Evolutionary conservation across 345 rosid species (phyloP).

Genomic region (Turritis glabra): DNA sequence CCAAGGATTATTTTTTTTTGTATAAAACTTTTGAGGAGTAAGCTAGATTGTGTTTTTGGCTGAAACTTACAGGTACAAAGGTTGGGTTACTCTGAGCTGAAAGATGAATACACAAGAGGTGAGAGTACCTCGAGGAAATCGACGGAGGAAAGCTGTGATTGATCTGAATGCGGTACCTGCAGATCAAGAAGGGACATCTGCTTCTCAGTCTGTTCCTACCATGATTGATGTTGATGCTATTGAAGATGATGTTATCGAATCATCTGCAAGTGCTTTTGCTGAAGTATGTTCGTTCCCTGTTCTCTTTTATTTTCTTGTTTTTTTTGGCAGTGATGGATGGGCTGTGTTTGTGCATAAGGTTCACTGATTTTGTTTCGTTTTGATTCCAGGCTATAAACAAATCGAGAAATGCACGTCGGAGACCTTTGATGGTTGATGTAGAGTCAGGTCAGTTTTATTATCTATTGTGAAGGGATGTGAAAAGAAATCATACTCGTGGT

Average conservation of each 20-base stretch:
- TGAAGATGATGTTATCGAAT: constrained; percentile 82
- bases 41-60: neutral
- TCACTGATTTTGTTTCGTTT: constrained; percentile 18
- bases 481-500: neutral
- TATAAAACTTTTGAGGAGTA: neutral
- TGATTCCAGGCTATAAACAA: constrained; percentile 76
- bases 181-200: constrained; percentile 39
- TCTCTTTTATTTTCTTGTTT: neutral
- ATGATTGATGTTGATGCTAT: constrained; percentile 70
- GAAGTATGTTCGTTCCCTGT: constrained; percentile 48
- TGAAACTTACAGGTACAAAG: constrained; percentile 8
- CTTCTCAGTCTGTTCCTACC: constrained; percentile 36
- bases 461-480: neutral
- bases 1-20: neutral
- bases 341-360: neutral
- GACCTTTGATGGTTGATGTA: constrained; percentile 59
- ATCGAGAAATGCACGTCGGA: constrained; percentile 51
- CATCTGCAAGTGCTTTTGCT: constrained; percentile 83
- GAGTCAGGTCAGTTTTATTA: constrained; percentile 59
- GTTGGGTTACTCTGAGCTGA: constrained; percentile 10
- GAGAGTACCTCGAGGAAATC: constrained; percentile 18
- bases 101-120: constrained; percentile 30
- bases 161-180: constrained; percentile 36
- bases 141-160: constrained; percentile 36
- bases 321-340: neutral